These are phyloP conservation scores for Xylaria hypoxylon DNA, from an alignment of 2,329 filamentous ascomycete genomes.

Conservation along the genomic window DNA sequence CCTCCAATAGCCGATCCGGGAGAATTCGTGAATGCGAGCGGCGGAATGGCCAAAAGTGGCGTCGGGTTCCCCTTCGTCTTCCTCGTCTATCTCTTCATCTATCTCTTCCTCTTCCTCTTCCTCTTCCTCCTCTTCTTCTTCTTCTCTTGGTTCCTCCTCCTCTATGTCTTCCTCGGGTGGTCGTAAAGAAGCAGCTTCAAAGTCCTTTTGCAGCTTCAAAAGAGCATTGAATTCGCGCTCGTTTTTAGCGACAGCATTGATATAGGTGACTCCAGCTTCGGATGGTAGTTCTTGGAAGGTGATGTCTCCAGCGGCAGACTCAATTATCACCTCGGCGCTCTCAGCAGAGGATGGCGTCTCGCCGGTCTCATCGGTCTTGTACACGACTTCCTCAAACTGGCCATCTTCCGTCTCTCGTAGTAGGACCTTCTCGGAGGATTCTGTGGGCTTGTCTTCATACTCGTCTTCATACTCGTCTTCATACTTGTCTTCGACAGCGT, in stretches of 20 bases:
- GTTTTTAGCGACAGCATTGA: constrained; percentile 63
- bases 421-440: constrained; percentile 60
- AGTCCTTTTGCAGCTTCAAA: constrained; percentile 68
- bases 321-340: constrained; percentile 45
- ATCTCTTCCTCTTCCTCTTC: constrained; percentile 51
- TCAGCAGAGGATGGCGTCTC: constrained; percentile 32
- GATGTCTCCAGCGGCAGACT: constrained; percentile 33
- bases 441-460: constrained; percentile 68
- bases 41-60: constrained; percentile 48
- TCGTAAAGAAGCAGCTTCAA: constrained; percentile 58
- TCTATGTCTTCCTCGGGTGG: constrained; percentile 50
- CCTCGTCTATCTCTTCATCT: constrained; percentile 55
- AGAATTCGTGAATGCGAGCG: constrained; percentile 78
- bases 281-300: constrained; percentile 47
- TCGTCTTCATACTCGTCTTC: constrained; percentile 66
- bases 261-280: constrained; percentile 56
- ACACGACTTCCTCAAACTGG: constrained; percentile 71
- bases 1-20: constrained; percentile 77
- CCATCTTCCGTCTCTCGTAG: constrained; percentile 68
- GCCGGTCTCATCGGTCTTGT: constrained; percentile 43
- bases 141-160: constrained; percentile 49
- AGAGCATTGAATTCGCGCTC: constrained; percentile 67
- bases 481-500: constrained; percentile 77
- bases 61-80: constrained; percentile 51
- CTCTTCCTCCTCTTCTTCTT: constrained; percentile 51